phyloP scores from a whole-genome alignment of 495 filamentous ascomycete species.

The Annulohypoxylon moriforme region DNA sequence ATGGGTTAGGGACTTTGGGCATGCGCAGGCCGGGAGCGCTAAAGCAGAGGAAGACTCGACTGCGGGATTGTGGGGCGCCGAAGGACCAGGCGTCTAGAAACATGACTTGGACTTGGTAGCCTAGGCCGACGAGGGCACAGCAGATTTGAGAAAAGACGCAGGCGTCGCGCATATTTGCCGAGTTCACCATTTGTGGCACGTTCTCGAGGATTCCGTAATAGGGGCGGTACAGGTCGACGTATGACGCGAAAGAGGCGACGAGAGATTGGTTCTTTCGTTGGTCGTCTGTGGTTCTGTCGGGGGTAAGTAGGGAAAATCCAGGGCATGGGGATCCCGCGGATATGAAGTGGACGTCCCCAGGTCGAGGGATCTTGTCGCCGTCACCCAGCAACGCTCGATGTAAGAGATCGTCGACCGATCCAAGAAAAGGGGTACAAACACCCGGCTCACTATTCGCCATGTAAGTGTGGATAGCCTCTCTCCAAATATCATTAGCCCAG shows the following conservation, averaged over 20 bases:
- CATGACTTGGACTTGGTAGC: slow-evolving; percentile 75
- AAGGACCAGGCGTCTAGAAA: slow-evolving; percentile 74
- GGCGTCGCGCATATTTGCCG: slow-evolving; percentile 51
- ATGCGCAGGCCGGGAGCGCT: slow-evolving; percentile 69
- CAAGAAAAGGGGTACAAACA: slow-evolving; percentile 63
- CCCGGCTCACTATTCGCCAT: slow-evolving; percentile 64
- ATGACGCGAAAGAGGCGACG: slow-evolving; percentile 77
- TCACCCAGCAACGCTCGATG: slow-evolving; percentile 64
- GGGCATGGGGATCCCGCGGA: slow-evolving; percentile 78
- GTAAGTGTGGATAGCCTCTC: slow-evolving; percentile 73
- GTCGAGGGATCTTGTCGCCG: slow-evolving; percentile 58
- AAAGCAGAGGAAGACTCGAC: slow-evolving; percentile 72
- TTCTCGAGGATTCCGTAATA: slow-evolving; percentile 80
- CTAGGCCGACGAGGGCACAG: slow-evolving; percentile 74
- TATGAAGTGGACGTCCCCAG: slow-evolving; percentile 74
- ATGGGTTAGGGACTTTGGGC: slow-evolving; percentile 63
- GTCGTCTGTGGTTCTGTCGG: slow-evolving; percentile 54
- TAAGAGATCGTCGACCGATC: slow-evolving; percentile 77
- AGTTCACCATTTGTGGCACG: slow-evolving; percentile 68
- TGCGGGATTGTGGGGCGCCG: slow-evolving; percentile 70
- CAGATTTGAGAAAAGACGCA: slow-evolving; percentile 76
- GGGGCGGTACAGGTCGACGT: slow-evolving; percentile 77
- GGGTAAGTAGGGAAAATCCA: slow-evolving; percentile 73
- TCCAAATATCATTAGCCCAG: slow-evolving; percentile 73
- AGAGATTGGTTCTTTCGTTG: slow-evolving; percentile 74